Conservation (phyloP, 768 basidiomycete genomes). For the Lentinula boryana region DNA sequence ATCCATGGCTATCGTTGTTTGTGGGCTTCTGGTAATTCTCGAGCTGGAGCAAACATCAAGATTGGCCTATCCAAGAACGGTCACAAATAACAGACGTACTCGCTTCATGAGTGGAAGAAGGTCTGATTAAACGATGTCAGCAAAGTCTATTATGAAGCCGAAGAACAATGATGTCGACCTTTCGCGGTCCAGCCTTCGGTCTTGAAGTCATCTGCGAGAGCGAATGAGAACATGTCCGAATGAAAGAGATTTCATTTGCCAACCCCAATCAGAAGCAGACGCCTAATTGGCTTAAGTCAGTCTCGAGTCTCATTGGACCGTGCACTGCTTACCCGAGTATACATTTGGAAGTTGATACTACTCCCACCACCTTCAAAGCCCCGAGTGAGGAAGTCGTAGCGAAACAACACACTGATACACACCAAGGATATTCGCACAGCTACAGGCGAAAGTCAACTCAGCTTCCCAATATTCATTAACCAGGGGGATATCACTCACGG, state of each 20-base stretch:
- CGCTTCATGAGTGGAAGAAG: conserved; percentile 70
- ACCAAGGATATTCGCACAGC: conserved; percentile 64
- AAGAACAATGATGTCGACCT: conserved; percentile 26
- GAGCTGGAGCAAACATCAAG: conserved; percentile 28
- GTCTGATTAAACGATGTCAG: conserved; percentile 29
- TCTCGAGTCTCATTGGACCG: neutral
- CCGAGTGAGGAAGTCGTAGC: neutral
- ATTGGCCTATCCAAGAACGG: neutral
- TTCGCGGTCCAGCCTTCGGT: conserved; percentile 61
- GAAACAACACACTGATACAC: conserved; percentile 7
- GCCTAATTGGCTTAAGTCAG: conserved; percentile 30
- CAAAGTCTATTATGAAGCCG: neutral
- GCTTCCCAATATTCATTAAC: neutral
- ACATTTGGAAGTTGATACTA: conserved; percentile 80
- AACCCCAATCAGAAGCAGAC: conserved; percentile 68
- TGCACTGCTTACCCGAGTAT: conserved; percentile 43
- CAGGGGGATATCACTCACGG: conserved; percentile 36
- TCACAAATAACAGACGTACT: conserved; percentile 20
- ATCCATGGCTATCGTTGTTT: conserved; percentile 64
- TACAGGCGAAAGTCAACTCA: conserved; percentile 14
- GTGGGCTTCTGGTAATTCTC: conserved; percentile 74
- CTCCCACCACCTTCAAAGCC: conserved; percentile 42
- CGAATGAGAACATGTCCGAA: neutral
- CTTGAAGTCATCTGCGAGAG: conserved; percentile 63
- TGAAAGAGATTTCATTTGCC: conserved; percentile 9